Evolutionary conservation across 805 yeast genomes (phyloP).

Genomic region (Isabelozyma rhagii): DNA sequence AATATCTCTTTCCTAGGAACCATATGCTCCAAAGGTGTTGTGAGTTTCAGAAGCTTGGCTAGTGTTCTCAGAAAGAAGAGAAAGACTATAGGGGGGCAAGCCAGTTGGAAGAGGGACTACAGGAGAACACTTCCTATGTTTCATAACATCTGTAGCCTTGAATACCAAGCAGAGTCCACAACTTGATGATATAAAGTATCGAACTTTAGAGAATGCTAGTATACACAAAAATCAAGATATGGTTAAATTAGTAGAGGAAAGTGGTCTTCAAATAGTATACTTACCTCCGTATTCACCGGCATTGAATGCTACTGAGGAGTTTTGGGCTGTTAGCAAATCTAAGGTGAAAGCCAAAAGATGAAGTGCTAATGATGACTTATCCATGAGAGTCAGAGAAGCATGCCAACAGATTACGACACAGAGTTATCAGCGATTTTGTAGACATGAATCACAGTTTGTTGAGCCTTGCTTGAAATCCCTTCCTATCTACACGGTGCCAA

Average conservation of each 20-base stretch:
- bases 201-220: background rate
- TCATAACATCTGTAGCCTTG: background rate
- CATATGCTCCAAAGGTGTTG: too few species aligned
- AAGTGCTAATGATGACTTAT: background rate
- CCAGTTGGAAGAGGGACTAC: too few species aligned
- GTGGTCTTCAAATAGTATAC: background rate
- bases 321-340: background rate
- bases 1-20: too few species aligned
- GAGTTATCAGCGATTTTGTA: background rate
- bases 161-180: background rate
- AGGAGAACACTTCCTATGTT: background rate
- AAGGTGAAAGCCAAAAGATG: background rate
- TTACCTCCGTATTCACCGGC: background rate
- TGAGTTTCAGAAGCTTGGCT: too few species aligned
- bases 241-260: background rate
- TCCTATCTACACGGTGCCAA: background rate
- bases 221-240: background rate
- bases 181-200: background rate
- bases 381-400: background rate
- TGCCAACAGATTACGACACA: background rate
- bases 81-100: too few species aligned
- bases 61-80: too few species aligned
- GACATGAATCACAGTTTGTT: background rate
- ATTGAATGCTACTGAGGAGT: background rate
- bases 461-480: background rate